Percentiles rank a stretch among this genome's conserved stretches.
phyloP scores from a whole-genome alignment of 371 early-diverging fungal species.

The Synchytrium microbalum region DNA sequence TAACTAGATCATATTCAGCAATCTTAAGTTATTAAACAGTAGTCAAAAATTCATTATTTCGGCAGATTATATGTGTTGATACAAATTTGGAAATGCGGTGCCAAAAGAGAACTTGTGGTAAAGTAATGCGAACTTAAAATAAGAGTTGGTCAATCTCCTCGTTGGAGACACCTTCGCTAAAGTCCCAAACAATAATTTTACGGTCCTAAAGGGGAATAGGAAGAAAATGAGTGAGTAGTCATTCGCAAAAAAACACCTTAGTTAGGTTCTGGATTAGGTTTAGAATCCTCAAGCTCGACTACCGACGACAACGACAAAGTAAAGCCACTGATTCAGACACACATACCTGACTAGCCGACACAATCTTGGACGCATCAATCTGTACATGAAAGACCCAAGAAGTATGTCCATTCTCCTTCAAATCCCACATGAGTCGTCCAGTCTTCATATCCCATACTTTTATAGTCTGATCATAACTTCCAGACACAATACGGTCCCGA shows the following conservation, averaged over 20 bases:
- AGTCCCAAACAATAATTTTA: neutral
- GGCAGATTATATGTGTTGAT: too few relatives aligned
- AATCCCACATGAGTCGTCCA: conserved; percentile 44
- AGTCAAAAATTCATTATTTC: too few relatives aligned
- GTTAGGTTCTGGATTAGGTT: too few relatives aligned
- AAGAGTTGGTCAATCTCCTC: too few relatives aligned
- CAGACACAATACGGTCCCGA: conserved; percentile 63
- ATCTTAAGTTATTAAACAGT: too few relatives aligned
- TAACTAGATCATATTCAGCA: too few relatives aligned
- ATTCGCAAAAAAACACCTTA: neutral
- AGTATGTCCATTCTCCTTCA: conserved; percentile 57
- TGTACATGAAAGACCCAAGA: conserved; percentile 83
- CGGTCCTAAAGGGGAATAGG: conserved; percentile 2
- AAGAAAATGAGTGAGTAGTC: neutral
- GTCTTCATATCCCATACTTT: conserved; percentile 84
- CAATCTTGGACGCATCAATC: conserved; percentile 70
- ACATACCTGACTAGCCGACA: conserved; percentile 47
- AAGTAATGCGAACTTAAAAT: too few relatives aligned
- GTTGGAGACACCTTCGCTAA: neutral
- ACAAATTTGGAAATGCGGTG: too few relatives aligned
- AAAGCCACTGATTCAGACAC: neutral
- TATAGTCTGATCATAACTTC: conserved; percentile 88
- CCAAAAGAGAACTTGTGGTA: too few relatives aligned
- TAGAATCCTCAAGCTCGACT: too few relatives aligned
- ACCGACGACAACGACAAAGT: too few relatives aligned